These are phyloP conservation scores for Candida nemodendra DNA, from an alignment of 805 yeast genomes.

Conservation along the genomic window DNA sequence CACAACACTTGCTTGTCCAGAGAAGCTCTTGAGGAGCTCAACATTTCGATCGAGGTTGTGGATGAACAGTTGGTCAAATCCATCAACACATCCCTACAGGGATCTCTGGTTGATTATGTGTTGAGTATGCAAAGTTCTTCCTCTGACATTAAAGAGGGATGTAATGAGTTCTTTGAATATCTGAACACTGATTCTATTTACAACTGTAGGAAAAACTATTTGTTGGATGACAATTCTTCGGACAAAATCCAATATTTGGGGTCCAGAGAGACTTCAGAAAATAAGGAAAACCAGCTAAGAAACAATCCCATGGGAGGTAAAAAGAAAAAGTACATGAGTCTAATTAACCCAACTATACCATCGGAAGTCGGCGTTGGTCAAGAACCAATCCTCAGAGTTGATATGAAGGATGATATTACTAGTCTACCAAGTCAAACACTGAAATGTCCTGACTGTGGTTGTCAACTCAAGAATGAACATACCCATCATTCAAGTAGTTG, in stretches of 20 bases:
- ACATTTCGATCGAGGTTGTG: conserved; percentile 49
- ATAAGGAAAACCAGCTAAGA: conserved; percentile 20
- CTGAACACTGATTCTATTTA: conserved; percentile 22
- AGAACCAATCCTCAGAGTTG: conserved; percentile 7
- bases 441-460: conserved; percentile 18
- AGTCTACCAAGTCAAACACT: conserved; percentile 9
- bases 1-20: conserved; percentile 41
- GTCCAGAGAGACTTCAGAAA: conserved; percentile 17
- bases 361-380: conserved; percentile 11
- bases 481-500: conserved; percentile 17
- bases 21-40: conserved; percentile 53
- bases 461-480: conserved; percentile 16
- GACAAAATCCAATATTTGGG: conserved; percentile 20
- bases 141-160: conserved; percentile 28
- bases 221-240: conserved; percentile 15
- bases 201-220: conserved; percentile 20
- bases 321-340: conserved; percentile 17
- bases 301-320: conserved; percentile 10
- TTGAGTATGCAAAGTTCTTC: conserved; percentile 32
- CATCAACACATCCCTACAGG: conserved; percentile 44
- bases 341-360: conserved; percentile 15
- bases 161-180: conserved; percentile 29
- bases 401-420: conserved; percentile 7
- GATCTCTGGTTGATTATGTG: conserved; percentile 45
- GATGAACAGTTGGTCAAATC: conserved; percentile 50